Conservation (phyloP, 768 basidiomycete genomes). For the Podaxis carcinomalis region DNA sequence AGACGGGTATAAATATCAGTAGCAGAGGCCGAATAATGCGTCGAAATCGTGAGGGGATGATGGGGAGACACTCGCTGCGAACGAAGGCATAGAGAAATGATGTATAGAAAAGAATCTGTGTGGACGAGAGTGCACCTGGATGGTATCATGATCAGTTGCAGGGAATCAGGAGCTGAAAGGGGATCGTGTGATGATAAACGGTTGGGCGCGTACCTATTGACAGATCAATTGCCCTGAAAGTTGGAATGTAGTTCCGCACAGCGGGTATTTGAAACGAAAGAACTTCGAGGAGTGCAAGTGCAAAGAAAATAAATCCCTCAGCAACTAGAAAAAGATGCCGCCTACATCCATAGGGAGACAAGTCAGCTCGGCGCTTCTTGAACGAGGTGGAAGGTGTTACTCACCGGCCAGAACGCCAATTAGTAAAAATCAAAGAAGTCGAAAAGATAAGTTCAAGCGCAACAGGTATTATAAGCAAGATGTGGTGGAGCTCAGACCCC, state of each 20-base stretch:
- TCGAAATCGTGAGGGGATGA: slow-evolving; percentile 47
- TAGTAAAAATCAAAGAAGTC: slow-evolving; percentile 44
- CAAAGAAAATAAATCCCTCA: slow-evolving; percentile 60
- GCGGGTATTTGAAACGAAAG: slow-evolving; percentile 52
- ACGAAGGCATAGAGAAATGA: slow-evolving; percentile 59
- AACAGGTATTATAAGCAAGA: slow-evolving; percentile 56
- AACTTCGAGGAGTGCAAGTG: slow-evolving; percentile 56
- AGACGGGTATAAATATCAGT: slow-evolving; percentile 49
- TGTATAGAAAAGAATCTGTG: slow-evolving; percentile 63
- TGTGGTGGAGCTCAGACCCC: slow-evolving; percentile 30
- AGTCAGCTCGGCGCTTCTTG: not conserved
- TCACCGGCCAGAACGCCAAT: slow-evolving; percentile 45
- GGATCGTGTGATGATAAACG: not conserved
- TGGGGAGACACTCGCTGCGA: slow-evolving; percentile 42
- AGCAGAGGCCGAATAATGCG: slow-evolving; percentile 40
- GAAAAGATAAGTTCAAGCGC: slow-evolving; percentile 60
- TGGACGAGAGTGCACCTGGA: slow-evolving; percentile 53
- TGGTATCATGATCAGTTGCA: not conserved
- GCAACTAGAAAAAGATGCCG: slow-evolving; percentile 53
- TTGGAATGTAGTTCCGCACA: slow-evolving; percentile 36
- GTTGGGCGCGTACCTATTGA: slow-evolving; percentile 52
- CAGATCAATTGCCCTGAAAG: slow-evolving; percentile 54
- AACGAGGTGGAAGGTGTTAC: slow-evolving; percentile 18
- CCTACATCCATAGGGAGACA: slow-evolving; percentile 24
- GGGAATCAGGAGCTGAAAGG: not conserved